Evolutionary conservation across 768 basidiomycete genomes (phyloP).

Genomic region (Tremella yokohamensis): DNA sequence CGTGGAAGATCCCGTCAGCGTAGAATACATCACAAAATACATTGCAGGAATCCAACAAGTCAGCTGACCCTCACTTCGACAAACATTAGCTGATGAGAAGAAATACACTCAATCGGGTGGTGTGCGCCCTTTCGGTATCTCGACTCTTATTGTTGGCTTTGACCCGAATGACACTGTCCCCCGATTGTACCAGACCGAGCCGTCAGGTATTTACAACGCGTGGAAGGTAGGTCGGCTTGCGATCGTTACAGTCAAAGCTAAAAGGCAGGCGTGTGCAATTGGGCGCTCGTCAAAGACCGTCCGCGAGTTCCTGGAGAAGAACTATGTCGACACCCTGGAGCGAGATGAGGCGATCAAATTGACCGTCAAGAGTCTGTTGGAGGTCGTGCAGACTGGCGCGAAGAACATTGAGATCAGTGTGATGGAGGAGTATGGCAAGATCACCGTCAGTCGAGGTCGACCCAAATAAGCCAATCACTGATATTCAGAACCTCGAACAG

Average conservation of each 20-base stretch:
- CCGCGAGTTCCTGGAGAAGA: constrained; percentile 96
- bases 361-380: constrained; percentile 88
- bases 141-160: constrained; percentile 93
- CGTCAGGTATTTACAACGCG: constrained; percentile 93
- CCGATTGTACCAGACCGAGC: constrained; percentile 92
- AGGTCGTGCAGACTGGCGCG: constrained; percentile 99
- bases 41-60: constrained; percentile 99
- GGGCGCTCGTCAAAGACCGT: constrained; percentile 98
- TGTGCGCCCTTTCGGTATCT: constrained; percentile 96
- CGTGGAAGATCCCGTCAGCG: constrained; percentile 95
- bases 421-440: constrained; percentile 91
- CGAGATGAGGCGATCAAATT: constrained; percentile 90
- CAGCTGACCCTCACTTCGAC: background rate
- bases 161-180: constrained; percentile 87
- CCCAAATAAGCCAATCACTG: background rate
- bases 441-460: constrained; percentile 62
- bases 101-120: constrained; percentile 98
- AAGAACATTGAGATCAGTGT: constrained; percentile 99
- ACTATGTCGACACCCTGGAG: constrained; percentile 83
- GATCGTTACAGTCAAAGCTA: background rate
- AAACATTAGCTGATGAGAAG: constrained; percentile 52
- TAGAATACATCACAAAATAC: constrained; percentile 97
- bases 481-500: constrained; percentile 71
- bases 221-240: constrained; percentile 74
- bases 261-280: constrained; percentile 82